Evolutionary conservation across 441 rosid species (phyloP), one percentile per base, ranked within the genome.

Genomic region (Pelargonium fulgidum): DNA sequence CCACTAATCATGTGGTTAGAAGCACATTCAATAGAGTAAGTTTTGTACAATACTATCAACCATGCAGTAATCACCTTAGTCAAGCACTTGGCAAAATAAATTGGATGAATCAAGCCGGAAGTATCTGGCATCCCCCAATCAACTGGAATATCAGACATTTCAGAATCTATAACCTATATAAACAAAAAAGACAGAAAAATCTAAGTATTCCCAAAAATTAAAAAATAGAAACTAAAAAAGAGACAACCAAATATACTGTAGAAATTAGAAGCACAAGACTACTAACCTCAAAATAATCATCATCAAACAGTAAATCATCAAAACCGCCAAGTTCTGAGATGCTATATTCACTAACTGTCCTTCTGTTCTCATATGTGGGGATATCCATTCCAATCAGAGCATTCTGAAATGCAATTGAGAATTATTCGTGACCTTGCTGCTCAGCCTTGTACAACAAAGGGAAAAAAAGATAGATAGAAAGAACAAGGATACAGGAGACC

Each of bases 51-150:
- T 62, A 42, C 58, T 41, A 54, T 64, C 7, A 69, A 69, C n/a
- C 52, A 61, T 22, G 5, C 26, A 59, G 14, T 48, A 39, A 73
- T 77, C 70, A 89, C 91, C 96, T 87, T 85, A 3, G 84, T 78
- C 79, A 92, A 65, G 84, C 87, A 84, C 87, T 87, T 89, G 79
- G 97, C 82, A 77, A 93, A 93, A 83, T 87, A 86, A 64, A 86
- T 73, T 56, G 98, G 98, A 87, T 93, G 97, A 76, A 86, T 75
- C 69, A 80, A 79, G 47, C 76, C 81, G 70, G 85, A 81, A 62
- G 85, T 79, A 70, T 86, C 87, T 62, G 97, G 91, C 90, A 86
- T 87, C 70, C 98, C 94, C 98, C 97, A 93, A 77, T 91, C 90
- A 16, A 82, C 85, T 7, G 90, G 80, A 79, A 74, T 74, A 68